These are phyloP conservation scores for Zelopaecilomyces penicillatus DNA, from an alignment of 2,329 filamentous ascomycete species.

Conservation along the genomic window DNA sequence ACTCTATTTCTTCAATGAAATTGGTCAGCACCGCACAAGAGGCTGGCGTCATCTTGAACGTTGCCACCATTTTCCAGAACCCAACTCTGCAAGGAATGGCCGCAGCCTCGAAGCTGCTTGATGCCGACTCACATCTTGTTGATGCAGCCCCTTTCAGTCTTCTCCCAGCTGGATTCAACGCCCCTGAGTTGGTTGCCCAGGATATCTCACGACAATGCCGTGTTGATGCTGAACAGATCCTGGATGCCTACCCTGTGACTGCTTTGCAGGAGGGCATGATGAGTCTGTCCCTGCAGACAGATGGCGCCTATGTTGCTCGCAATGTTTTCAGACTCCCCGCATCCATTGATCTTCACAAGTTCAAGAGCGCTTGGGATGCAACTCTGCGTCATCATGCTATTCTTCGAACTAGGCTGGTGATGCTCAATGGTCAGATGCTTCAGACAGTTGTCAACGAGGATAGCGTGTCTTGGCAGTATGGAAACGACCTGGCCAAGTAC, in stretches of 20 bases:
- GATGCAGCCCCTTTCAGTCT: background rate
- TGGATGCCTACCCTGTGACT: conserved; percentile 2
- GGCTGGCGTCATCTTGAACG: background rate
- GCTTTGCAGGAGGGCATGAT: conserved; percentile 5
- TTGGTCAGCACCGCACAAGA: background rate
- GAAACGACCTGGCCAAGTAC: background rate
- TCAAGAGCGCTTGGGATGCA: conserved; percentile 1
- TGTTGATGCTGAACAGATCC: background rate
- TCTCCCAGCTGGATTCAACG: background rate
- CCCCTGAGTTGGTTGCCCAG: background rate
- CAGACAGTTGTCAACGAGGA: background rate
- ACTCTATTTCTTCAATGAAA: conserved; percentile 4
- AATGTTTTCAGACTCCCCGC: conserved; percentile 1
- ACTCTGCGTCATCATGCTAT: background rate
- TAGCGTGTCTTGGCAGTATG: background rate
- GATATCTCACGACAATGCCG: conserved; percentile 1
- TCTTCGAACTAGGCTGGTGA: conserved; percentile 1
- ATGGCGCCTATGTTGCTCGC: conserved; percentile 1
- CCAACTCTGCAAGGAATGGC: conserved; percentile 1
- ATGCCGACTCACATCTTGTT: background rate
- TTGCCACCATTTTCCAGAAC: conserved; percentile 1
- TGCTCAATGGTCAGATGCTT: background rate
- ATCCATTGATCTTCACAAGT: background rate
- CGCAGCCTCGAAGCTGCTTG: background rate
- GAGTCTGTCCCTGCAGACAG: background rate